Evolutionary conservation across 1,284 basidiomycete species (phyloP).

Genomic region (Hemileia vastatrix): DNA sequence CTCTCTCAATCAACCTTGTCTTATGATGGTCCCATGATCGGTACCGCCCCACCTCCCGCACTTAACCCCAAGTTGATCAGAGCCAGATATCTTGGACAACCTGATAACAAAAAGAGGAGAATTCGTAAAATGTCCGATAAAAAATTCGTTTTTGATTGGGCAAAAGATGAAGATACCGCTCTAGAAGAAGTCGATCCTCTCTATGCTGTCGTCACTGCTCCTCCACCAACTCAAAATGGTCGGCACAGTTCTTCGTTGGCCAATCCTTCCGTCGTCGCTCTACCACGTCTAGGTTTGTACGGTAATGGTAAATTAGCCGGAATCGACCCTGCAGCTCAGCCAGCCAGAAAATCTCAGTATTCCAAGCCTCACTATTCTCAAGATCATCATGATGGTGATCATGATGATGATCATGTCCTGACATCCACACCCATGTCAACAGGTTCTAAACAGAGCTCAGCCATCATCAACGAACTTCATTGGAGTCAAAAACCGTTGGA

Average conservation of each 20-base stretch:
- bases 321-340: conserved; percentile 15
- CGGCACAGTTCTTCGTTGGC: not conserved
- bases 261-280: conserved; percentile 2
- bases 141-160: conserved; percentile 99
- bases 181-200: conserved; percentile 40
- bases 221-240: conserved; percentile 4
- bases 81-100: conserved; percentile 20
- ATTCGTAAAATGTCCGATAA: conserved; percentile 86
- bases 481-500: conserved; percentile 90
- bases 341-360: no score
- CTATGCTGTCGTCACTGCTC: conserved; percentile 23
- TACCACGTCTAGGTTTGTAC: conserved; percentile 16
- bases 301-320: conserved; percentile 22
- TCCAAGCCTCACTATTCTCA: no score
- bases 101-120: conserved; percentile 64
- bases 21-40: conserved; percentile 13
- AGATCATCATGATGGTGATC: not conserved
- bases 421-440: conserved; percentile 11
- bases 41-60: conserved; percentile 6
- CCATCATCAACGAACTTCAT: conserved; percentile 57
- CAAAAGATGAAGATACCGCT: conserved; percentile 81
- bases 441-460: conserved; percentile 28
- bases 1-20: not conserved
- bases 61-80: conserved; percentile 23
- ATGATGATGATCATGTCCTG: conserved; percentile 7